Percentiles rank a stretch among this genome's conserved stretches.
Conservation (phyloP, 768 basidiomycete genomes). For the Phylloporus rhodoxanthus region DNA sequence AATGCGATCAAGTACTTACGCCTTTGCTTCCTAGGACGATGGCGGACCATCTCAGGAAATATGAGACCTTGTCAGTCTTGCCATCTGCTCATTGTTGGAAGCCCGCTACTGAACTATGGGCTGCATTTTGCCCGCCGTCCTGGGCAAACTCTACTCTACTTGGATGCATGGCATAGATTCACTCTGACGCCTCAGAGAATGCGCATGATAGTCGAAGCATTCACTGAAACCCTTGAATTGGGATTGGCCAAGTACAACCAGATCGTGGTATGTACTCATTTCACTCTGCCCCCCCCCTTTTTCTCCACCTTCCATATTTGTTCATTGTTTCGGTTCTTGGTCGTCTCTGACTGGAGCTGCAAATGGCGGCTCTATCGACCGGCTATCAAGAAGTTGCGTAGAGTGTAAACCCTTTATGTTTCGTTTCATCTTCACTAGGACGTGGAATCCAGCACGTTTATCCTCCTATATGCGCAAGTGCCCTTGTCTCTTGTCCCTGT, state of each 20-base stretch:
- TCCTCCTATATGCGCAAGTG: background rate
- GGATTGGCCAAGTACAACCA: constrained; percentile 80
- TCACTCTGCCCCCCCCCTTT: background rate
- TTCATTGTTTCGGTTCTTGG: background rate
- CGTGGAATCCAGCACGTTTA: background rate
- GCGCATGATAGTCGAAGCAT: constrained; percentile 96
- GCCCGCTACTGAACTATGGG: constrained; percentile 1
- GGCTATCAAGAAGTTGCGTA: background rate
- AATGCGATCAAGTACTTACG: constrained; percentile 5
- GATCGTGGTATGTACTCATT: constrained; percentile 68
- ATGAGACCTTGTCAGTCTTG: constrained; percentile 70
- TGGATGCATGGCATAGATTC: constrained; percentile 45
- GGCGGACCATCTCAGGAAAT: constrained; percentile 89
- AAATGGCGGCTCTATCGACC: constrained; percentile 1
- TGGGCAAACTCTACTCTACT: background rate
- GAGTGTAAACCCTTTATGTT: background rate
- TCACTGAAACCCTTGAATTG: constrained; percentile 84
- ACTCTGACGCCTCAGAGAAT: constrained; percentile 85
- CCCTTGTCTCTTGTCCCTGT: background rate
- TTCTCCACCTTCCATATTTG: constrained; percentile 1
- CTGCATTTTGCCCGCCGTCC: background rate
- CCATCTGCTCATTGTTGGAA: background rate
- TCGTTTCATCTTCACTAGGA: background rate
- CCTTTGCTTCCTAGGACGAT: constrained; percentile 56
- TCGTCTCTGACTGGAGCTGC: background rate